Base-by-base conservation (phyloP, 371 early-diverging fungal genomes). In the Mortierella sp. region DNA sequence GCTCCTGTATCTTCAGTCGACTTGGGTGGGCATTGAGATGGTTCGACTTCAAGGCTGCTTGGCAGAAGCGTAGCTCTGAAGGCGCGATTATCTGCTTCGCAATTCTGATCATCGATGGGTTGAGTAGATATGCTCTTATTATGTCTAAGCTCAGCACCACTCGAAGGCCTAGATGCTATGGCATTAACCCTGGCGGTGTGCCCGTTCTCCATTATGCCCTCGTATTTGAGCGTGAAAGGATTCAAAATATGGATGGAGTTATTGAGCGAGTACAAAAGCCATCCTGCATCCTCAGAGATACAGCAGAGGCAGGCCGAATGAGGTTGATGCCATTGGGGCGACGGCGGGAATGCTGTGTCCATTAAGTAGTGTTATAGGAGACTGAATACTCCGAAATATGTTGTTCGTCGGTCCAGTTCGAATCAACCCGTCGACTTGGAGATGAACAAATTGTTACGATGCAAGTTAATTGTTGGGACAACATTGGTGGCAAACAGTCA, bases 321-420 rank as follows among this genome's bases (percentile, higher is more conserved):
- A 1, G 81, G 62, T 20, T 72, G 81, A 64, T 81, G 57, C 81
- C 81, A 81, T 51, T 75, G 76, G 0, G 81, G 81, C 22, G 81
- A 81, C 2, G 81, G 81, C 11, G 81, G 81, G 64, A 72, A 72
- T 26, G 57, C 55, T 18, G 74, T 60, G 30, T 71, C 75, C 68
- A 70, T 74, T 2, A 37, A 10, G 49, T 24, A n/a, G 4, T 26
- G 30, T n/a, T 28, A 55, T 8, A 55, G 6, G 24, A 55, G 28
- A 26, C 11, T 10, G 8, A 18, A 26, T 12, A 12, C 28, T 55
- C 16, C 8, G 3, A 10, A n/a, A 24, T 40, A 43, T 6, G 47
- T 40, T 62, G 9, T 26, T 47, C n/a, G 49, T 49, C 49, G 8
- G 49, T 49, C 18, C n/a, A 49, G 49, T 49, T 49, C 5, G 49